Evolutionary conservation across 805 yeast species (phyloP).

Genomic region (Metschnikowia peoriensis): DNA sequence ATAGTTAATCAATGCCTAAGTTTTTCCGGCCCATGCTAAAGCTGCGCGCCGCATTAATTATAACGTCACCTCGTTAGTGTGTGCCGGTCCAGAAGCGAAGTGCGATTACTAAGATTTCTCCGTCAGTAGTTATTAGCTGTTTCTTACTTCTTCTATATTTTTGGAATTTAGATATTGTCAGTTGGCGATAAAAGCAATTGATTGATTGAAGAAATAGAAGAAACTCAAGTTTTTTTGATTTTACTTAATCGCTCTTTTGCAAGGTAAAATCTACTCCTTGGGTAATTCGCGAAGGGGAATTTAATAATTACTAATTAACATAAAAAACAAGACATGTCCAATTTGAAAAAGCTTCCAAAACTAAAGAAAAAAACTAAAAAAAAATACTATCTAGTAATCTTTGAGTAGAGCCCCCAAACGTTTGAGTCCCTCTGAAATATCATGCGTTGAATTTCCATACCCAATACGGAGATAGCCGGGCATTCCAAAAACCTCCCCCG

Average conservation of each 20-base stretch:
- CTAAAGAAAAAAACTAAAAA: neutral
- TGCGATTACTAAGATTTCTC: neutral
- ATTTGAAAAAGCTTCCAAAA: too few relatives aligned
- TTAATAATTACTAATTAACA: too few relatives aligned
- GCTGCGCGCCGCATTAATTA: neutral
- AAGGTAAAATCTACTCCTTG: too few relatives aligned
- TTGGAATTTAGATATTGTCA: too few relatives aligned
- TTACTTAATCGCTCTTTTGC: too few relatives aligned
- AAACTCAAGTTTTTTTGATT: too few relatives aligned
- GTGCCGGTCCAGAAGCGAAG: neutral
- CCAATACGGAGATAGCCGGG: conserved; percentile 49
- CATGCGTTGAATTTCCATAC: conserved; percentile 41
- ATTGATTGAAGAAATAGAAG: too few relatives aligned
- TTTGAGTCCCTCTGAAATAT: conserved; percentile 34
- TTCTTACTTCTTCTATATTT: too few relatives aligned
- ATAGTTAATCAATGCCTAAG: neutral
- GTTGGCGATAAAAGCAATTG: too few relatives aligned
- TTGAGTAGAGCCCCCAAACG: conserved; percentile 15
- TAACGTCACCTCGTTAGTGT: neutral
- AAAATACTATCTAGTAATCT: neutral
- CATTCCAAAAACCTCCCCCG: conserved; percentile 40
- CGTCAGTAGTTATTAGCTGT: too few relatives aligned
- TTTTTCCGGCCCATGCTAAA: neutral
- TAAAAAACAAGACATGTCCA: too few relatives aligned
- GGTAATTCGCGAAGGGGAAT: too few relatives aligned